A percentile compares a stretch with the other conserved stretches of the same genome.
These are phyloP conservation scores for Fusarium decemcellulare DNA, from an alignment of 2,329 filamentous ascomycete genomes.

Conservation along the genomic window DNA sequence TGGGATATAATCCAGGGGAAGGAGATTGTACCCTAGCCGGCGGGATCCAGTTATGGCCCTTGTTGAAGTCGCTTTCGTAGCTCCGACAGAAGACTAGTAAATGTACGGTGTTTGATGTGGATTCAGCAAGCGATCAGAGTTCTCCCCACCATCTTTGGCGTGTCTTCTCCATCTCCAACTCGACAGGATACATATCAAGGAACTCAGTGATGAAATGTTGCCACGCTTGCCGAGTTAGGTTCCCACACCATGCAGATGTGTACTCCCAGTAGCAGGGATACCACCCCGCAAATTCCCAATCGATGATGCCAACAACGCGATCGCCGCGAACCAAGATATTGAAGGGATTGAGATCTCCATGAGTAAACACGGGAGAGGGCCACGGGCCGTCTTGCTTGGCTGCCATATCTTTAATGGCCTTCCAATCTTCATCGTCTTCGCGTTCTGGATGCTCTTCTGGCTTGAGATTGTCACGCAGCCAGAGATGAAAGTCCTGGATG, in stretches of 20 bases:
- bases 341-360: slow-evolving; percentile 59
- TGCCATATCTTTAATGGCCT: slow-evolving; percentile 36
- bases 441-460: slow-evolving; percentile 17
- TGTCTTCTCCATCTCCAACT: background rate
- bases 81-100: background rate
- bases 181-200: background rate
- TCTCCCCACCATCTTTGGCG: slow-evolving; percentile 70
- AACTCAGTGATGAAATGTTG: background rate
- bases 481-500: slow-evolving; percentile 46
- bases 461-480: slow-evolving; percentile 1
- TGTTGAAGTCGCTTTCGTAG: background rate
- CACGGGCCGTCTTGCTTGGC: slow-evolving; percentile 36
- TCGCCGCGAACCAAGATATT: slow-evolving; percentile 60
- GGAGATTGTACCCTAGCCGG: slow-evolving; percentile 41
- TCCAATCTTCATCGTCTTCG: slow-evolving; percentile 41
- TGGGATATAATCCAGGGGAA: slow-evolving; percentile 46
- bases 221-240: slow-evolving; percentile 8
- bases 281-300: slow-evolving; percentile 54
- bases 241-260: slow-evolving; percentile 34
- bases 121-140: background rate
- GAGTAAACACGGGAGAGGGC: slow-evolving; percentile 55
- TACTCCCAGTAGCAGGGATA: slow-evolving; percentile 55
- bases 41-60: background rate
- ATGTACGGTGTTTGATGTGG: background rate
- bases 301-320: slow-evolving; percentile 59